Base-by-base conservation (phyloP, 805 yeast genomes). In the Komagataella pseudopastoris region DNA sequence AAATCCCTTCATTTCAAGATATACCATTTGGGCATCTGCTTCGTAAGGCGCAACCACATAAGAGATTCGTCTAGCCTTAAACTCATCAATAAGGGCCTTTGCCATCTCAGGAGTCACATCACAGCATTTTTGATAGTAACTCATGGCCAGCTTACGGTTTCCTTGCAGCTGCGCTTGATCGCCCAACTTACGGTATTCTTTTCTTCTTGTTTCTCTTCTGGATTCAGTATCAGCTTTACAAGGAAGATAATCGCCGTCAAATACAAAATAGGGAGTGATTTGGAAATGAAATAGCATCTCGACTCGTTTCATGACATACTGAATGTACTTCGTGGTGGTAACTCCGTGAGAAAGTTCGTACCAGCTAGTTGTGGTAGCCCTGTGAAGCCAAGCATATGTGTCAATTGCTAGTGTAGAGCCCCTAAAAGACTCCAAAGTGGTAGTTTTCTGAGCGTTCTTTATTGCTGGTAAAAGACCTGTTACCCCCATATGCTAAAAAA, bases 11-110 rank as follows among this genome's bases (percentile, higher is more conserved):
- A 79, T 77, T 62, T 91, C 98, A 46, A 93, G 72, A 59, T 82
- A 88, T 7, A 90, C 98, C 85, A 93, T 79, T 64, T 93, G 99
- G 1, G 99, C 85, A 64, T 93, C 99, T 0, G 99, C 99, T 67
- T 93, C 99, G 63, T 88, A 93, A 0, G 99, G 99, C 0, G 99
- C 98, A 6, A 93, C 99, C 6, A 93, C 77, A 59, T 78, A 91
- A 53, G 73, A 76, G 49, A 93, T 79, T 1, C 67, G 65, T 48
- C 75, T 70, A 12, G 63, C 56, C 56, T 80, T 81, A 55, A 95
- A 72, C 59, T 77, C 83, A 45, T 83, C 85, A 61, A 90, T 88
- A 10, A 91, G 72, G 10, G 88, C 75, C 58, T 86, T 86, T 4
- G 96, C 97, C 93, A 93, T 89, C 55, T 80, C 80, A 1, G 96